Evolutionary conservation across 768 basidiomycete species (phyloP), one percentile per base, ranked within the genome.

Genomic region (Kwoniella sp.): DNA sequence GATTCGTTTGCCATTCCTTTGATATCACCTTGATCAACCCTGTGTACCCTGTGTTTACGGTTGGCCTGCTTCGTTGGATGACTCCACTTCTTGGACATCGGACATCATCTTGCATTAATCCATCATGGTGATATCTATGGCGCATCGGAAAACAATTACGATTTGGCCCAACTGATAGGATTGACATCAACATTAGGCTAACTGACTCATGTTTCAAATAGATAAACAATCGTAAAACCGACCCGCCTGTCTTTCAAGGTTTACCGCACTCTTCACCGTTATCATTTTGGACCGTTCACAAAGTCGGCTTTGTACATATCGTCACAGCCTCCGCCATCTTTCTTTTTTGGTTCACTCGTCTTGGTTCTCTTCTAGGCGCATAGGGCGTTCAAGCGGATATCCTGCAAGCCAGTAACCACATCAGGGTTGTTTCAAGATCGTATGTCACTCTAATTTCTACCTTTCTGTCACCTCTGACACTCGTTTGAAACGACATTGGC

Each of bases 181-280:
- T 51, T 51, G 50, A 51, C 50, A 23, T 51, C 50, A 25, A 51
- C 50, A 51, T 11, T 51, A 2, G 11, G 20, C 50, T 25, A 25
- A 28, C 50, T 23, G 50, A 51, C 50, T 25, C 50, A 51, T 51
- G 50, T 51, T 23, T 51, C 55, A 41, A 23, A 4, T 25, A 34
- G 34, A 38, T 38, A 56, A 56, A 56, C 55, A 56, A 54, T 30
- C 26, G 8, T 38, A 23, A 56, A 28, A 56, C 26, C 34, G 34
- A 56, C 55, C 37, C 55, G 55, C 55, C 55, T 45, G 41, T 45
- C 20, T 23, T 8, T 51, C 50, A 51, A 23, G 22, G 23, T 51
- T 51, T 51, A 4, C 17, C 23, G 20, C 55, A 23, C 31, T 17
- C 30, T 22, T 34, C 31, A 23, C 34, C 55, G n/a, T 41, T 5